Conservation (phyloP, 352 stramenopile species). For the Globisporangium uncinulatum region DNA sequence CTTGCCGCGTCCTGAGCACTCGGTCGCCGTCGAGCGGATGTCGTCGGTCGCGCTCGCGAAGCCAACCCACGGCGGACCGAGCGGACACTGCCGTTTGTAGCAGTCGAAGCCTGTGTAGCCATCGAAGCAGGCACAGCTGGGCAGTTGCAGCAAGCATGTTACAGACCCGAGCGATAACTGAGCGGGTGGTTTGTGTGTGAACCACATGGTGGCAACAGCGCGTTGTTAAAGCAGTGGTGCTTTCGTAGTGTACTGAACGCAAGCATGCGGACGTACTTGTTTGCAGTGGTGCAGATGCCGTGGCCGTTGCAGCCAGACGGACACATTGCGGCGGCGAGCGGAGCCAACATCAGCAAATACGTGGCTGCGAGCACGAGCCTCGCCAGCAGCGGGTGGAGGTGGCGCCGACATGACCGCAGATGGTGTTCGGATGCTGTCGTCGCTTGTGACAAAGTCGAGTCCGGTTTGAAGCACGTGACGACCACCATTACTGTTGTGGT, state of each 20-base stretch:
- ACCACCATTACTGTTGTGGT: no score
- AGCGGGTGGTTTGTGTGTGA: no score
- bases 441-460: no score
- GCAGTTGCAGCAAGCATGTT: constrained; percentile 1
- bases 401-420: no score
- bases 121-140: constrained; percentile 77
- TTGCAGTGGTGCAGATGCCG: constrained; percentile 42
- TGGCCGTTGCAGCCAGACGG: constrained; percentile 66
- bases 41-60: constrained; percentile 38
- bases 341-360: constrained; percentile 11
- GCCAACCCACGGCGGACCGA: constrained; percentile 52
- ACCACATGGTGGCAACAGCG: not conserved
- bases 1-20: constrained; percentile 68
- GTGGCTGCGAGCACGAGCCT: not conserved
- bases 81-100: constrained; percentile 64
- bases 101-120: constrained; percentile 90
- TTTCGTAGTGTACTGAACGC: no score
- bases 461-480: no score
- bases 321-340: constrained; percentile 21
- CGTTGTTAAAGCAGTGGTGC: no score
- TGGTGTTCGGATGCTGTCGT: no score
- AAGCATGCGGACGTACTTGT: constrained; percentile 30
- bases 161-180: not conserved
- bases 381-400: not conserved
- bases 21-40: constrained; percentile 30